These are phyloP conservation scores for Cladosporium sp. DNA, from an alignment of 2,329 filamentous ascomycete genomes.

Conservation along the genomic window DNA sequence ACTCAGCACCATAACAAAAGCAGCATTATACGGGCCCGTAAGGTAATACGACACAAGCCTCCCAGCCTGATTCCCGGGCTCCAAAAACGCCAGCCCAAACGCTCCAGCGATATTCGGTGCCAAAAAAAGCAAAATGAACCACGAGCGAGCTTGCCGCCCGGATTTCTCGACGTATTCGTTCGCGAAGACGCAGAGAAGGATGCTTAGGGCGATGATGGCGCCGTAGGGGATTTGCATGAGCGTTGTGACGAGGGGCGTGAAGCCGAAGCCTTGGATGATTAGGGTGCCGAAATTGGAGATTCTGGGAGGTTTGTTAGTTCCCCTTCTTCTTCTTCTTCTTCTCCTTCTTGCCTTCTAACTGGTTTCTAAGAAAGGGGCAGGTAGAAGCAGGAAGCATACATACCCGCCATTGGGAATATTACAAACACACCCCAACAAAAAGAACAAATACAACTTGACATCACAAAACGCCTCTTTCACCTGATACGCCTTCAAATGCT, in stretches of 20 bases:
- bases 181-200: slow-evolving; percentile 49
- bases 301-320: slow-evolving; percentile 29
- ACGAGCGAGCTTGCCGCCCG: slow-evolving; percentile 29
- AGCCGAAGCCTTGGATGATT: slow-evolving; percentile 56
- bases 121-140: slow-evolving; percentile 53
- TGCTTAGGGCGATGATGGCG: slow-evolving; percentile 51
- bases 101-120: slow-evolving; percentile 56
- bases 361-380: slow-evolving; percentile 31
- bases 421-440: slow-evolving; percentile 46
- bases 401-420: slow-evolving; percentile 51
- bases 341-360: no score
- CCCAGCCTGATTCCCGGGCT: slow-evolving; percentile 46
- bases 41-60: slow-evolving; percentile 56
- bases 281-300: slow-evolving; percentile 56
- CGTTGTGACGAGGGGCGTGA: slow-evolving; percentile 52
- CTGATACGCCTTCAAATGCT: slow-evolving; percentile 51
- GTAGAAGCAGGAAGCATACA: slow-evolving; percentile 37
- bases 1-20: slow-evolving; percentile 48
- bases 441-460: slow-evolving; percentile 57
- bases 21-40: slow-evolving; percentile 48
- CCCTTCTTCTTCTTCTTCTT: no score
- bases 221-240: slow-evolving; percentile 60
- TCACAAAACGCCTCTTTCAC: slow-evolving; percentile 53
- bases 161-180: slow-evolving; percentile 22
- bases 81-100: slow-evolving; percentile 54